These are phyloP conservation scores for Triangularia setosa DNA, from an alignment of 2,329 filamentous ascomycete species.

Conservation along the genomic window DNA sequence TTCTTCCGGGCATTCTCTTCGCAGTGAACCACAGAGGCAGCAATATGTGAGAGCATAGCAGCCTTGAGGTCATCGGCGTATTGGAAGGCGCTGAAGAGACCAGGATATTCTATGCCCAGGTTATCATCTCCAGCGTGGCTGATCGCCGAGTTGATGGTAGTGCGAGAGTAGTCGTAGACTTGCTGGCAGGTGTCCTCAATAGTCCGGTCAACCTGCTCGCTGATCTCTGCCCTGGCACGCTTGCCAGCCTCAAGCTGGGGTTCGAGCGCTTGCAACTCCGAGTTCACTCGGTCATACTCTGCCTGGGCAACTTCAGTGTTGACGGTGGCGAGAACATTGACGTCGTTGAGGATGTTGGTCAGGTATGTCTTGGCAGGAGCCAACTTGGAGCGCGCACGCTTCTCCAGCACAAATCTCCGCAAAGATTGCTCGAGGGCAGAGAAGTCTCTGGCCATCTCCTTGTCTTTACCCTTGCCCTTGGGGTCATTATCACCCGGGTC, in stretches of 20 bases:
- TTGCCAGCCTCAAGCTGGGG: constrained; percentile 80
- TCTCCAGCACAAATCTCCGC: constrained; percentile 90
- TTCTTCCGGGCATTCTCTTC: constrained; percentile 80
- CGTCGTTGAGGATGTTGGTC: constrained; percentile 84
- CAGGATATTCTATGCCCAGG: constrained; percentile 81
- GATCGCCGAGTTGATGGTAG: constrained; percentile 72
- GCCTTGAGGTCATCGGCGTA: constrained; percentile 91
- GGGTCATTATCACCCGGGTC: constrained; percentile 50
- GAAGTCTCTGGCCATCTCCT: constrained; percentile 86
- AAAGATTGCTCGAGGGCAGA: constrained; percentile 84
- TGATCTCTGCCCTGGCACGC: constrained; percentile 73
- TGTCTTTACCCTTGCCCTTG: constrained; percentile 79
- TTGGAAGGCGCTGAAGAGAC: constrained; percentile 77
- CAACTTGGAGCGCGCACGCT: constrained; percentile 89
- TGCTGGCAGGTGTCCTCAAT: constrained; percentile 84
- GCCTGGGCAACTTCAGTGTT: constrained; percentile 83
- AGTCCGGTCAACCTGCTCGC: constrained; percentile 73
- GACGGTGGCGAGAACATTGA: constrained; percentile 76
- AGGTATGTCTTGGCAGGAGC: constrained; percentile 95
- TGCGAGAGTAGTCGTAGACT: constrained; percentile 79
- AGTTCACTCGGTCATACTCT: constrained; percentile 78
- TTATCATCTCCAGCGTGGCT: constrained; percentile 69
- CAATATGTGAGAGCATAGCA: constrained; percentile 86
- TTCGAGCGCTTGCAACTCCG: constrained; percentile 76
- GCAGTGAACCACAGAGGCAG: constrained; percentile 70